Evolutionary conservation across 179 eudicot species (phyloP).

Genomic region (Beta lomatogona): DNA sequence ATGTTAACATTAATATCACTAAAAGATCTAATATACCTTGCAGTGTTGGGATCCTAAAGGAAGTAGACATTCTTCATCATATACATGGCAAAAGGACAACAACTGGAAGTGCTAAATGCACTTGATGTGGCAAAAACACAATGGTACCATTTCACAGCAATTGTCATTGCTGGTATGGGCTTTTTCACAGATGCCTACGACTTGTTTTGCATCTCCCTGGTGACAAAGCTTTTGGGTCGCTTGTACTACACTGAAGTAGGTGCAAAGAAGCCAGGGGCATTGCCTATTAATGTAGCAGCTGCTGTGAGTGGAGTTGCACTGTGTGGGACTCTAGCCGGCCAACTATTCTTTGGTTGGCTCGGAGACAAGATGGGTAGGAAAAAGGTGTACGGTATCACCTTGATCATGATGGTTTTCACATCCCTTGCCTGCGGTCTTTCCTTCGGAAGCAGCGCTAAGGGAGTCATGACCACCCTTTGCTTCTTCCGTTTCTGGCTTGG

Average conservation of each 20-base stretch:
- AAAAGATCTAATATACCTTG: neutral
- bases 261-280: constrained; percentile 35
- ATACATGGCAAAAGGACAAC: constrained; percentile 28
- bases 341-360: constrained; percentile 59
- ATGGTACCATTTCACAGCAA: constrained; percentile 51
- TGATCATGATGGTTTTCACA: constrained; percentile 40
- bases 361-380: constrained; percentile 55
- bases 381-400: constrained; percentile 45
- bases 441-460: constrained; percentile 31
- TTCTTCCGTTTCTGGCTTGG: constrained; percentile 61
- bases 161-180: constrained; percentile 56
- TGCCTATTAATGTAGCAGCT: constrained; percentile 38
- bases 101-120: constrained; percentile 44
- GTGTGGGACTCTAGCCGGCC: constrained; percentile 48
- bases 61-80: neutral
- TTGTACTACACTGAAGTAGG: constrained; percentile 38
- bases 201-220: constrained; percentile 45
- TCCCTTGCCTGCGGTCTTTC: constrained; percentile 45
- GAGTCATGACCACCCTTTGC: constrained; percentile 43
- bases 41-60: neutral
- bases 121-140: constrained; percentile 53
- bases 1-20: too few relatives aligned
- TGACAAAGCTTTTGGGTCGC: constrained; percentile 49
- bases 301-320: constrained; percentile 50
- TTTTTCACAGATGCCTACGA: constrained; percentile 60